Percentiles rank a stretch among this genome's conserved stretches.
These are phyloP conservation scores for Aspergillus sclerotialis DNA, from an alignment of 2,329 filamentous ascomycete genomes.

Conservation along the genomic window DNA sequence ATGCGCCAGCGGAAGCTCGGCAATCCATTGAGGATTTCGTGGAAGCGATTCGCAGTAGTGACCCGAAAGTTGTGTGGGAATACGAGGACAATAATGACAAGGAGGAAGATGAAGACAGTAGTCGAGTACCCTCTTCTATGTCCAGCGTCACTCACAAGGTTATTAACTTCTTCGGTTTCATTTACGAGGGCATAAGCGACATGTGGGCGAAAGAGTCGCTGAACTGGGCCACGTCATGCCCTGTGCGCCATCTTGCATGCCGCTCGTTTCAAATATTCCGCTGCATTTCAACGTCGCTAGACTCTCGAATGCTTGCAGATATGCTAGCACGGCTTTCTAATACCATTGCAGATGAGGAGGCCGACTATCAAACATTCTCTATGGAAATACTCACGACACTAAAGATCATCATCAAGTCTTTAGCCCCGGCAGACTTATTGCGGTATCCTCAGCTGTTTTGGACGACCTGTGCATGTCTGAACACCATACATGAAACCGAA, in stretches of 20 bases:
- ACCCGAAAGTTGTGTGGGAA: slow-evolving; percentile 79
- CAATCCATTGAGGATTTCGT: slow-evolving; percentile 79
- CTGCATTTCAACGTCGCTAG: slow-evolving; percentile 82
- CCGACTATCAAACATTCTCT: slow-evolving; percentile 91
- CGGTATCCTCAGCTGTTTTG: slow-evolving; percentile 96
- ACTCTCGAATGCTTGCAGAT: slow-evolving; percentile 90
- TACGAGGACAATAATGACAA: slow-evolving; percentile 90
- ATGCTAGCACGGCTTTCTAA: slow-evolving; percentile 95
- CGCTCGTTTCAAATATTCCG: slow-evolving; percentile 96
- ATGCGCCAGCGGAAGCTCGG: slow-evolving; percentile 59
- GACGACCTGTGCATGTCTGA: slow-evolving; percentile 92
- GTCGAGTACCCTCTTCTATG: slow-evolving; percentile 84
- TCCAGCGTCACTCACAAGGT: slow-evolving; percentile 73
- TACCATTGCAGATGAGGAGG: slow-evolving; percentile 90
- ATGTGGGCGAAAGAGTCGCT: slow-evolving; percentile 86
- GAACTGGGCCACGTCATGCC: slow-evolving; percentile 94
- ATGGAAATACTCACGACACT: slow-evolving; percentile 96
- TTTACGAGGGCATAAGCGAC: slow-evolving; percentile 79
- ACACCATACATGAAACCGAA: slow-evolving; percentile 93
- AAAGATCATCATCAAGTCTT: slow-evolving; percentile 80
- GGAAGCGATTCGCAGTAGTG: slow-evolving; percentile 76
- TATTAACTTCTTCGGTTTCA: slow-evolving; percentile 74
- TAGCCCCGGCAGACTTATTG: slow-evolving; percentile 70
- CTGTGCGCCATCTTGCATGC: slow-evolving; percentile 88
- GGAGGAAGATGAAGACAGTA: slow-evolving; percentile 62